Conservation (phyloP, 352 stramenopile species). For the Blastocystis sp. region DNA sequence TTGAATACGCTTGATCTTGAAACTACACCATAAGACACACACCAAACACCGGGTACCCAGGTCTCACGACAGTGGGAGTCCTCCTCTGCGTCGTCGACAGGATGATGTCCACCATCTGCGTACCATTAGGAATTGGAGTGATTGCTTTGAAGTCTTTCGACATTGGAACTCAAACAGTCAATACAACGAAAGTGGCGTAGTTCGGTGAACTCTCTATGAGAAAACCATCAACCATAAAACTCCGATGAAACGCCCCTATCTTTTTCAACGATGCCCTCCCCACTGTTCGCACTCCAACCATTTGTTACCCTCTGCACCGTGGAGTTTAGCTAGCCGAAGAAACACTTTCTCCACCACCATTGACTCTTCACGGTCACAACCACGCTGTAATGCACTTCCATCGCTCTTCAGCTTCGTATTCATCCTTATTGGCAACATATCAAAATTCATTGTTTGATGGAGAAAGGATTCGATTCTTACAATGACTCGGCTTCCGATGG, state of each 20-base stretch:
- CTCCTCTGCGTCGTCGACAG: conserved; percentile 95
- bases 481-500: neutral
- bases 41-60: conserved; percentile 72
- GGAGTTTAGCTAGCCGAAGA: no score
- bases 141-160: conserved; percentile 99
- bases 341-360: no score
- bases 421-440: no score
- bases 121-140: conserved; percentile 85
- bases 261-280: neutral
- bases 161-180: neutral
- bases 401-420: no score
- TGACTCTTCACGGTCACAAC: no score
- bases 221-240: neutral
- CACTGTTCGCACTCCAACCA: no score
- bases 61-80: conserved; percentile 97
- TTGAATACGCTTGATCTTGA: conserved; percentile 90
- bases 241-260: conserved; percentile 20
- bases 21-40: conserved; percentile 64
- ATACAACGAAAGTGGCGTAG: neutral
- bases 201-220: conserved; percentile 15
- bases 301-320: no score
- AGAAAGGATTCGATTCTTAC: neutral
- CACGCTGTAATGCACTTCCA: no score
- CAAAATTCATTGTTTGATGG: neutral
- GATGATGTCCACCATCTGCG: conserved; percentile 98